These are phyloP conservation scores for Stachybotrys elegans DNA, from an alignment of 2,329 filamentous ascomycete genomes.

Conservation along the genomic window DNA sequence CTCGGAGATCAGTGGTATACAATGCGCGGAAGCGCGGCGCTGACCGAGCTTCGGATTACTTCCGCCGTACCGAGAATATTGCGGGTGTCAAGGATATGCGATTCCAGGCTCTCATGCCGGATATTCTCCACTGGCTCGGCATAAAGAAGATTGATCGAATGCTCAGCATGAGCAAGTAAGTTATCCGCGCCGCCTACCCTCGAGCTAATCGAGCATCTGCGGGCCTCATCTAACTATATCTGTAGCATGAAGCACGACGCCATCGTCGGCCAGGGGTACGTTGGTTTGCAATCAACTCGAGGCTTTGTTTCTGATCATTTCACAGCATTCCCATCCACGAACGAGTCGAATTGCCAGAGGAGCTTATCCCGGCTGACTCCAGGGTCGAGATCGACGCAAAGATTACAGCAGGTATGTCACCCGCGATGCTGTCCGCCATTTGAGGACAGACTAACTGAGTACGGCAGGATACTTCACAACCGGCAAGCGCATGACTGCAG, in stretches of 20 bases:
- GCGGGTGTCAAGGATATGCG: conserved; percentile 96
- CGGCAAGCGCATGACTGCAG: conserved; percentile 81
- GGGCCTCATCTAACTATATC: conserved; percentile 17
- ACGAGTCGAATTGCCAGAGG: conserved; percentile 85
- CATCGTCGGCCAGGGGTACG: conserved; percentile 74
- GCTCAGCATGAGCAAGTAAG: conserved; percentile 95
- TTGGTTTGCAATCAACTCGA: conserved; percentile 10
- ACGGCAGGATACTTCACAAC: conserved; percentile 69
- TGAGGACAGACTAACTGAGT: not conserved
- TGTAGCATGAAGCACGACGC: conserved; percentile 84
- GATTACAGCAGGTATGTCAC: conserved; percentile 77
- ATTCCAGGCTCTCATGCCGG: conserved; percentile 96
- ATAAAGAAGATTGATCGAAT: conserved; percentile 98
- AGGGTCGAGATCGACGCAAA: conserved; percentile 99
- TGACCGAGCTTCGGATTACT: conserved; percentile 85
- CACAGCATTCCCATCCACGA: conserved; percentile 76
- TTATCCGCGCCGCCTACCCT: conserved; percentile 12
- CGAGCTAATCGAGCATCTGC: not conserved
- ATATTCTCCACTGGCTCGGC: conserved; percentile 95
- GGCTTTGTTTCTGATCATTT: conserved; percentile 1
- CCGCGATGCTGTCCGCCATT: not conserved
- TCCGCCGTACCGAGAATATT: conserved; percentile 96
- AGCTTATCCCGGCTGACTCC: conserved; percentile 90
- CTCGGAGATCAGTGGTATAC: conserved; percentile 56
- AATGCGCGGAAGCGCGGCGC: conserved; percentile 76